Evolutionary conservation across 805 yeast species (phyloP).

Genomic region (Candida montana): DNA sequence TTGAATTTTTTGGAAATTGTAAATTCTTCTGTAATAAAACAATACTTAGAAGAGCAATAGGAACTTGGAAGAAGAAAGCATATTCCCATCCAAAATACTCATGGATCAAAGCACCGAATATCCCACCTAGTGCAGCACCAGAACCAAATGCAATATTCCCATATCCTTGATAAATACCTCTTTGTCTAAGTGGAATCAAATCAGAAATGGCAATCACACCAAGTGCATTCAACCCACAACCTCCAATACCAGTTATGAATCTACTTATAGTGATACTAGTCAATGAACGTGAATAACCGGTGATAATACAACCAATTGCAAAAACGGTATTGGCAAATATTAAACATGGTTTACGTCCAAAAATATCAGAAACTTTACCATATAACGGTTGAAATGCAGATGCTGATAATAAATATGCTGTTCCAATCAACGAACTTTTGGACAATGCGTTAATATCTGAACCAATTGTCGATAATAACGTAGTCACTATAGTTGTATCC

Average conservation of each 20-base stretch:
- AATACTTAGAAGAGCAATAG: slow-evolving; percentile 41
- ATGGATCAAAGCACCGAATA: slow-evolving; percentile 53
- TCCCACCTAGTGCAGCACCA: slow-evolving; percentile 72
- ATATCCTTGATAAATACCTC: slow-evolving; percentile 78
- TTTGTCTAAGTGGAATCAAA: slow-evolving; percentile 64
- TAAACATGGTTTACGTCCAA: slow-evolving; percentile 47
- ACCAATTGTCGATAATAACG: slow-evolving; percentile 57
- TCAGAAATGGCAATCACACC: slow-evolving; percentile 71
- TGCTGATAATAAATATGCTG: slow-evolving; percentile 56
- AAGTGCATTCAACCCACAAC: slow-evolving; percentile 75
- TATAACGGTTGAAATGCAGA: slow-evolving; percentile 64
- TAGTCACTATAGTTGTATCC: slow-evolving; percentile 61
- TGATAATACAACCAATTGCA: slow-evolving; percentile 39
- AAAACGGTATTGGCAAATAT: slow-evolving; percentile 34
- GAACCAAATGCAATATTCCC: slow-evolving; percentile 67
- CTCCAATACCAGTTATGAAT: slow-evolving; percentile 77
- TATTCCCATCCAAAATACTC: slow-evolving; percentile 59
- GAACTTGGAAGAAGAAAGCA: slow-evolving; percentile 50
- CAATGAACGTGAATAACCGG: slow-evolving; percentile 25
- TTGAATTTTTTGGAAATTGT: slow-evolving; percentile 41
- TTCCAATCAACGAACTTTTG: slow-evolving; percentile 62
- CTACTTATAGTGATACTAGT: slow-evolving; percentile 42
- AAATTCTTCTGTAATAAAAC: slow-evolving; percentile 33
- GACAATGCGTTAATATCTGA: slow-evolving; percentile 59
- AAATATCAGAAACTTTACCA: slow-evolving; percentile 61